These are phyloP conservation scores for Bassia scoparia DNA, from an alignment of 148 eudicot genomes.

Conservation along the genomic window DNA sequence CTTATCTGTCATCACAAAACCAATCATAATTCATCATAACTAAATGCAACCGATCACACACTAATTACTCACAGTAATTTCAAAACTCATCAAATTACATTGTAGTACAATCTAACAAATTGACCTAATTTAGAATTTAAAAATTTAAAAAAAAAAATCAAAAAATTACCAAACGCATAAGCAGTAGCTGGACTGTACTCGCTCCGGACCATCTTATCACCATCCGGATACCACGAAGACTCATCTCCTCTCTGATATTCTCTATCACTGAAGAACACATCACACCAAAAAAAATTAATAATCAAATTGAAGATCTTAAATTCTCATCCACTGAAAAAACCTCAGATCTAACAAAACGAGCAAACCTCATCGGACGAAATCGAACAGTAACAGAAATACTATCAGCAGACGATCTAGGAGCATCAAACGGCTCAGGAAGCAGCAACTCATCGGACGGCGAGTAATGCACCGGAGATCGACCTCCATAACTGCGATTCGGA, in stretches of 20 bases:
- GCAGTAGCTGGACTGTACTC: slow-evolving; percentile 80
- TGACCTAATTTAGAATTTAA: background rate
- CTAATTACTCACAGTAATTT: background rate
- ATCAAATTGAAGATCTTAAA: background rate
- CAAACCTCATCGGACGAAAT: slow-evolving; percentile 80
- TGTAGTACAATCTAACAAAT: background rate
- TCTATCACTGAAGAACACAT: slow-evolving; percentile 51
- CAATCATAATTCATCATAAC: background rate
- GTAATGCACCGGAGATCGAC: slow-evolving; percentile 52
- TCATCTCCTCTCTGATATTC: slow-evolving; percentile 87
- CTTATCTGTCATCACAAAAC: slow-evolving; percentile 49
- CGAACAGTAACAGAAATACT: slow-evolving; percentile 92
- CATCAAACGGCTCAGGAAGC: slow-evolving; percentile 44
- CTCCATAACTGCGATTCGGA: slow-evolving; percentile 38
- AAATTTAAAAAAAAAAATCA: background rate
- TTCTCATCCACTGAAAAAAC: background rate
- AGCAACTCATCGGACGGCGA: slow-evolving; percentile 52
- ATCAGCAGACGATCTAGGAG: slow-evolving; percentile 56
- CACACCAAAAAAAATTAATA: slow-evolving; percentile 13
- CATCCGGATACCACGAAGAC: slow-evolving; percentile 90
- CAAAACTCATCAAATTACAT: background rate
- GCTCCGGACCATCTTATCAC: slow-evolving; percentile 75
- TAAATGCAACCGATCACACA: background rate
- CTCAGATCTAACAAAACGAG: slow-evolving; percentile 18
- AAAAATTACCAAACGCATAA: slow-evolving; percentile 69